Conservation (phyloP, 1,284 basidiomycete genomes). For the Melanopsichium pennsylvanicum region DNA sequence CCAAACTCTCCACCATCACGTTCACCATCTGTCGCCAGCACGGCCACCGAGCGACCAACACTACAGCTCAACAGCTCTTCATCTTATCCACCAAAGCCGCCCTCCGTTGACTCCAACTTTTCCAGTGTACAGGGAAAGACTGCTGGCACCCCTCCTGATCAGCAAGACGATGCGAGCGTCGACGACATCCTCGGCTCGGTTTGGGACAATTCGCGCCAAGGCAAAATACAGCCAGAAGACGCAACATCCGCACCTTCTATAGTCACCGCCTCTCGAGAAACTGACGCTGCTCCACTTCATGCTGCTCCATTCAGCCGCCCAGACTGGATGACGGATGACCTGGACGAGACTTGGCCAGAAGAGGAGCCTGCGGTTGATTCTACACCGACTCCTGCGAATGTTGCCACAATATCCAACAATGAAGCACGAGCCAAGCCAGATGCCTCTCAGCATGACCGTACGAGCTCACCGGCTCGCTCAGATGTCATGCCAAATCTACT, state of each 20-base stretch:
- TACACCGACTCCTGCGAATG: background rate
- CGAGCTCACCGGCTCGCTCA: background rate
- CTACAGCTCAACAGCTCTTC: background rate
- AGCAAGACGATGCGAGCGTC: background rate
- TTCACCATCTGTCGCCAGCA: conserved; percentile 17
- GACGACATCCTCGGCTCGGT: conserved; percentile 31
- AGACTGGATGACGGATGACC: conserved; percentile 48
- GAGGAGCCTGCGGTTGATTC: conserved; percentile 3
- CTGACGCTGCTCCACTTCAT: background rate
- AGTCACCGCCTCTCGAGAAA: background rate
- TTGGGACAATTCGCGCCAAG: conserved; percentile 28
- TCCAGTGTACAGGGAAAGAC: conserved; percentile 49
- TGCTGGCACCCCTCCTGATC: conserved; percentile 31
- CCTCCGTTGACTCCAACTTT: conserved; percentile 43
- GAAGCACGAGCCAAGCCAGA: background rate
- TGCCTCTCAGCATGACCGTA: background rate
- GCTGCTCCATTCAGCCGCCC: conserved; percentile 5
- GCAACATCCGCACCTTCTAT: background rate
- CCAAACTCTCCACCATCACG: conserved; percentile 3
- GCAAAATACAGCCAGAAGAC: conserved; percentile 2
- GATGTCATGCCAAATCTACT: background rate
- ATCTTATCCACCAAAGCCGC: conserved; percentile 19
- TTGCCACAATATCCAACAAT: background rate
- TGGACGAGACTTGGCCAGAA: conserved; percentile 49
- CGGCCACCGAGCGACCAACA: conserved; percentile 20